These are phyloP conservation scores for Colletotrichum truncatum DNA, from an alignment of 2,329 filamentous ascomycete genomes.

Conservation along the genomic window DNA sequence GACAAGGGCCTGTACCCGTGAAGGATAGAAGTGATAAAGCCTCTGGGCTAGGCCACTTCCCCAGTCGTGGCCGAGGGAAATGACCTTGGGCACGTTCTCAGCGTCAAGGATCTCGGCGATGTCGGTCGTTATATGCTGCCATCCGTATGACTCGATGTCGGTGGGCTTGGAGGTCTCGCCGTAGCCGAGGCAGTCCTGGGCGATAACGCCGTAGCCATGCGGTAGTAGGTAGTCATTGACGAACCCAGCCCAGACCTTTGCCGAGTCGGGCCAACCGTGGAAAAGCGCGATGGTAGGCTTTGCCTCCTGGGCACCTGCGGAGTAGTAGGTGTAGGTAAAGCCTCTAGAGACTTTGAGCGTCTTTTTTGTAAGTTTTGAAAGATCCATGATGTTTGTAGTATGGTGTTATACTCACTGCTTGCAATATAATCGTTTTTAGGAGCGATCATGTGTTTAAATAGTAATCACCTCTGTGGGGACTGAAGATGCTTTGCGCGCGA, in stretches of 20 bases:
- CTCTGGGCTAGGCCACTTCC: constrained; percentile 50
- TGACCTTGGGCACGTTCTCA: constrained; percentile 43
- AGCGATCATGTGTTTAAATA: too few species aligned
- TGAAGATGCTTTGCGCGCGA: too few species aligned
- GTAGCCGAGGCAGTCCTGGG: constrained; percentile 49
- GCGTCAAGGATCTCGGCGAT: constrained; percentile 49
- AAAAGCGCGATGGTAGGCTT: constrained; percentile 48
- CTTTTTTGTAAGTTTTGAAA: constrained; percentile 38
- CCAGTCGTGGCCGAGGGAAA: constrained; percentile 61
- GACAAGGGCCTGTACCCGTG: constrained; percentile 49
- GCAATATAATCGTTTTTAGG: too few species aligned
- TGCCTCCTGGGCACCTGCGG: constrained; percentile 35
- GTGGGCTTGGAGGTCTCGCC: constrained; percentile 50
- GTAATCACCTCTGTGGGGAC: too few species aligned
- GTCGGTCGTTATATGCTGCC: constrained; percentile 46
- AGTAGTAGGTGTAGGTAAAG: constrained; percentile 52
- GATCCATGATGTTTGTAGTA: constrained; percentile 19
- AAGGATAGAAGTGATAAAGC: constrained; percentile 50
- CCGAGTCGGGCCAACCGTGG: constrained; percentile 60
- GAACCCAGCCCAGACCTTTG: constrained; percentile 53
- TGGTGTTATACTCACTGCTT: neutral
- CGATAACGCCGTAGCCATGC: constrained; percentile 46
- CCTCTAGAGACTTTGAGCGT: constrained; percentile 38
- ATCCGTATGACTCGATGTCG: constrained; percentile 45
- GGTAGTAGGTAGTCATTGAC: constrained; percentile 48